phyloP scores from a whole-genome alignment of 768 basidiomycete genomes.

The Chalciporus piperatus region DNA sequence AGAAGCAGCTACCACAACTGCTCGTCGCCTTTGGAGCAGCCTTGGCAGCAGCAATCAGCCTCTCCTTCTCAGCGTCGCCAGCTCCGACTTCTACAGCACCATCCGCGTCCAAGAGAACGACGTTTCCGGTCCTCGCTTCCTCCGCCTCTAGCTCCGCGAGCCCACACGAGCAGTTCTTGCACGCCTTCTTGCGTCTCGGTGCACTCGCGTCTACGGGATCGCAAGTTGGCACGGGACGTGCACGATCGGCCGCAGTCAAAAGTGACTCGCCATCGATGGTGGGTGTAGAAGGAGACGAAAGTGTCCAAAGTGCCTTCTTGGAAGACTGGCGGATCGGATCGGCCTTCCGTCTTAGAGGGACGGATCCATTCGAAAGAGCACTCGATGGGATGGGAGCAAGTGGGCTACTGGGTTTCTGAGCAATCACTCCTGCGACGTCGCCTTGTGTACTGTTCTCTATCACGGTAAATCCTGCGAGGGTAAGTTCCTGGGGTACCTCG shows the following conservation, averaged over 20 bases:
- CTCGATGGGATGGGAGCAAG: conserved; percentile 41
- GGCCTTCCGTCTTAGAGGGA: conserved; percentile 53
- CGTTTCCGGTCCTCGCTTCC: conserved; percentile 57
- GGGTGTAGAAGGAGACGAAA: conserved; percentile 66
- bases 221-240: conserved; percentile 73
- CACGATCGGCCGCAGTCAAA: conserved; percentile 79
- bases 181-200: conserved; percentile 83
- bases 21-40: conserved; percentile 86
- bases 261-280: conserved; percentile 81
- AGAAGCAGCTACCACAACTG: conserved; percentile 95
- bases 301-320: conserved; percentile 88
- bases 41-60: conserved; percentile 61
- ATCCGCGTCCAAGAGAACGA: conserved; percentile 64
- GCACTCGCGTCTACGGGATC: conserved; percentile 54
- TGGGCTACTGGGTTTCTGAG: conserved; percentile 64
- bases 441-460: conserved; percentile 39
- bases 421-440: conserved; percentile 48
- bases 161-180: conserved; percentile 97
- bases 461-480: conserved; percentile 62
- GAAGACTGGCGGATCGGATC: conserved; percentile 59
- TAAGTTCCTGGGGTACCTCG: conserved; percentile 55
- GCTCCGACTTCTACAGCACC: conserved; percentile 59
- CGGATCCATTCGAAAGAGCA: conserved; percentile 20
- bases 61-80: conserved; percentile 58
- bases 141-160: conserved; percentile 90